Conservation (phyloP, 805 yeast genomes). For the Candida glaebosa region DNA sequence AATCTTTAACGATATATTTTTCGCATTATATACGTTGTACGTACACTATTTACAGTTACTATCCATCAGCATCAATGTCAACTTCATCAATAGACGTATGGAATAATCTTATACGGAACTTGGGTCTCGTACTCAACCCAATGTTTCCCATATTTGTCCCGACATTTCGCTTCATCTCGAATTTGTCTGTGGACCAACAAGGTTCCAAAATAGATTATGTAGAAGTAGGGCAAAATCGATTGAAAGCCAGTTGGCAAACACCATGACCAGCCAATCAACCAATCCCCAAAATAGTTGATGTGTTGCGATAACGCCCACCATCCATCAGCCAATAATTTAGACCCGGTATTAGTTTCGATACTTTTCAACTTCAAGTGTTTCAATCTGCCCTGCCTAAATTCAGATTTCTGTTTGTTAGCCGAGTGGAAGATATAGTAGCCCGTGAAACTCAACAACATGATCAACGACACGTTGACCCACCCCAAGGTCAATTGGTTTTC, state of each 20-base stretch:
- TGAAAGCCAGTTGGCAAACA: slow-evolving; percentile 83
- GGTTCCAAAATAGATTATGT: slow-evolving; percentile 75
- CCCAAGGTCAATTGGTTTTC: slow-evolving; percentile 57
- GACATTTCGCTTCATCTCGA: slow-evolving; percentile 90
- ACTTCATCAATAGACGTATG: slow-evolving; percentile 61
- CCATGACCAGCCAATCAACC: slow-evolving; percentile 90
- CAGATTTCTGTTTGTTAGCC: slow-evolving; percentile 80
- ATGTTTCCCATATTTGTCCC: slow-evolving; percentile 75
- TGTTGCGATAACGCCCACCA: slow-evolving; percentile 97
- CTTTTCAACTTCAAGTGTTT: slow-evolving; percentile 54
- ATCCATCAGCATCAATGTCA: not conserved
- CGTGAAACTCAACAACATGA: slow-evolving; percentile 46
- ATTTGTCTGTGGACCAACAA: slow-evolving; percentile 83
- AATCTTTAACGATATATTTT: no score
- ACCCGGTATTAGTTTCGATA: slow-evolving; percentile 71
- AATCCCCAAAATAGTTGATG: slow-evolving; percentile 93
- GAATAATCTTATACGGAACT: slow-evolving; percentile 90
- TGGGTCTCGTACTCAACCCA: slow-evolving; percentile 79
- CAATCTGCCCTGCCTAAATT: slow-evolving; percentile 76
- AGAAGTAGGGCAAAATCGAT: slow-evolving; percentile 84
- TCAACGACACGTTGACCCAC: slow-evolving; percentile 26
- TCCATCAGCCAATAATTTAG: slow-evolving; percentile 79
- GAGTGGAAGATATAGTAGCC: slow-evolving; percentile 85
- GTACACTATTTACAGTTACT: not conserved
- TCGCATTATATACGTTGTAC: no score